Conservation (phyloP, 169 alveolate genomes). For the Eimeria zaria region DNA sequence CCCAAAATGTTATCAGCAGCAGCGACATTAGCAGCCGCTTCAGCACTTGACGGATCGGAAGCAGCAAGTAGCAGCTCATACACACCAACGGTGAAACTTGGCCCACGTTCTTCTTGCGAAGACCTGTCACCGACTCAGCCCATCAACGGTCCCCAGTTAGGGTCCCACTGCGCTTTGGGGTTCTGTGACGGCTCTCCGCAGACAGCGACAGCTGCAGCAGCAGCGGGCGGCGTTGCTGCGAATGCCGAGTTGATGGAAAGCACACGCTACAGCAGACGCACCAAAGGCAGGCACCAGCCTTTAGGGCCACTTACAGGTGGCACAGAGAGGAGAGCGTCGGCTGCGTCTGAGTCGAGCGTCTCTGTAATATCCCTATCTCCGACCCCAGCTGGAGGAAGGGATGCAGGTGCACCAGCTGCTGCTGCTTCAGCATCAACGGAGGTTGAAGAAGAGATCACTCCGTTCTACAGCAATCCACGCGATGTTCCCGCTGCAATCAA, state of each 20-base stretch:
- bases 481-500: conserved; percentile 59
- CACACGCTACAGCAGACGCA: neutral
- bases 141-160: neutral
- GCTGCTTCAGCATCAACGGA: neutral
- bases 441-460: conserved; percentile 24
- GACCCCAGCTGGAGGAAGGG: neutral
- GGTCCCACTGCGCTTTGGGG: conserved; percentile 7
- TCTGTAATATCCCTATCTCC: conserved; percentile 42
- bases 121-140: conserved; percentile 73
- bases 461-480: conserved; percentile 73
- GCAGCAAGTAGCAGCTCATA: conserved; percentile 36
- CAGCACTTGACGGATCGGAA: conserved; percentile 10
- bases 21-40: neutral
- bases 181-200: neutral
- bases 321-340: neutral
- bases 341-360: conserved; percentile 9
- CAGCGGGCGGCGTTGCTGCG: neutral
- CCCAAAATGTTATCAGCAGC: neutral
- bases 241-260: neutral
- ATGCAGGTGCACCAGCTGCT: neutral
- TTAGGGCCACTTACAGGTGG: neutral
- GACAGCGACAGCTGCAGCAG: conserved; percentile 24
- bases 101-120: conserved; percentile 50
- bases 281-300: neutral
- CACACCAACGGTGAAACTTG: conserved; percentile 68